A percentile compares a stretch with the other conserved stretches of the same genome.
These are phyloP conservation scores for Coccomyxa sp. DNA, from an alignment of 139 green algal species.

Conservation along the genomic window DNA sequence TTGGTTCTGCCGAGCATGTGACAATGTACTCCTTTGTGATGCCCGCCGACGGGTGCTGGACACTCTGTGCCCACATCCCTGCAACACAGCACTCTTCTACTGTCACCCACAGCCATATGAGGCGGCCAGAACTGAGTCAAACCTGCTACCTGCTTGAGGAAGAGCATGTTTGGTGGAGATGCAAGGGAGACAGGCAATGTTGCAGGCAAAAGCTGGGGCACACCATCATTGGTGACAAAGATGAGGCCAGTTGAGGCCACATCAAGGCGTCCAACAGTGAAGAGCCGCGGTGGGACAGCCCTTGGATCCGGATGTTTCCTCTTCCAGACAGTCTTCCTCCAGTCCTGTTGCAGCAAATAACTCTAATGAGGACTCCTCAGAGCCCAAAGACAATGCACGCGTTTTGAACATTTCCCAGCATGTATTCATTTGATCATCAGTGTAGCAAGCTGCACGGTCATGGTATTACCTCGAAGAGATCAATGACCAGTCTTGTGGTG, in stretches of 20 bases:
- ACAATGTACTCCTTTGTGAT: conserved; percentile 77
- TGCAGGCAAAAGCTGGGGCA: background rate
- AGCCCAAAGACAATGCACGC: background rate
- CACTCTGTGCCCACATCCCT: conserved; percentile 68
- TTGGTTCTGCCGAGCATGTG: conserved; percentile 36
- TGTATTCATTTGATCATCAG: background rate
- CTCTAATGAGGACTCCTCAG: background rate
- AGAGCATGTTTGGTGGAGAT: background rate
- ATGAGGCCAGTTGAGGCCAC: conserved; percentile 83
- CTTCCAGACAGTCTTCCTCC: conserved; percentile 9
- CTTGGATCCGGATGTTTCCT: conserved; percentile 26
- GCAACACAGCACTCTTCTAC: background rate
- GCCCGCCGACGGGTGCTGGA: conserved; percentile 53
- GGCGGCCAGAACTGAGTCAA: background rate
- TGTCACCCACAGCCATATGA: background rate
- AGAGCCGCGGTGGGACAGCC: conserved; percentile 72
- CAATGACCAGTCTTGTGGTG: conserved; percentile 22
- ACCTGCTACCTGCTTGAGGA: background rate
- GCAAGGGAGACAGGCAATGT: too few species aligned
- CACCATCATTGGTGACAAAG: conserved; percentile 95
- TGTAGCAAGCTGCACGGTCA: background rate
- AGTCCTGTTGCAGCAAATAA: background rate
- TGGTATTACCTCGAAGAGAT: conserved; percentile 21
- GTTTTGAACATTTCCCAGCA: background rate
- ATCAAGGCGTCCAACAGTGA: conserved; percentile 93